Evolutionary conservation across 106 monocot genomes (phyloP), one percentile per base, ranked within the genome.

Genomic region (Dactylorhiza incarnata): DNA sequence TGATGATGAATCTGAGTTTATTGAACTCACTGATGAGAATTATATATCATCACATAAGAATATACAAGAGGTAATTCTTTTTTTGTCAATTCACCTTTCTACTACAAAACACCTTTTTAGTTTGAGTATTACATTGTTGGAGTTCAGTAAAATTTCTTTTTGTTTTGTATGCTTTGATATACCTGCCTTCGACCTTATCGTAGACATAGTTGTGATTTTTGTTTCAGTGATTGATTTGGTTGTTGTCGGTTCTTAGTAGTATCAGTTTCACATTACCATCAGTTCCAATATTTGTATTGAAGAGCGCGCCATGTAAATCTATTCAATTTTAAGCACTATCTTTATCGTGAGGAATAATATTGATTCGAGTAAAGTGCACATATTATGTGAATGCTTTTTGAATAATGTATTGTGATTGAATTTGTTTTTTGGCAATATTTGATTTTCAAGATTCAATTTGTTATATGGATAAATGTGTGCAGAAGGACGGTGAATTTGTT

Each of bases 21-120:
- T 61, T 74, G 83, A 72, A 26, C 14, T 54, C 45, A 82, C 78
- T 47, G 79, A 85, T 54, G 80, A 82, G 23, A 85, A 87, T 14
- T 59, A 59, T 46, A 65, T 11, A 12, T 82, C 83, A 17, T 7
- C 45, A 45, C 45, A 44, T n/a, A 22, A 69, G 15, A 45, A 69
- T 69, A 46, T 22, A 45, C 17, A 16, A 46, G 45, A 69, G 69
- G 69, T 69, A 24, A 0, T 14, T 69, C 45, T 46, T 69, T 29
- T 26, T 65, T 65, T 26, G 29, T 65, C 26, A 26, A 24, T 26
- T 20, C 26, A 29, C 29, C 29, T 65, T 5, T 26, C 4, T 25
- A 29, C 26, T 11, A 3, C 10, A 11, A 65, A 26, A 22, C 24
- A 9, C 10, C 0, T 24, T 63, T 24, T 63, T 63, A 23, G 11